phyloP scores from a whole-genome alignment of 768 basidiomycete genomes.

The Tephrocybe rancida region DNA sequence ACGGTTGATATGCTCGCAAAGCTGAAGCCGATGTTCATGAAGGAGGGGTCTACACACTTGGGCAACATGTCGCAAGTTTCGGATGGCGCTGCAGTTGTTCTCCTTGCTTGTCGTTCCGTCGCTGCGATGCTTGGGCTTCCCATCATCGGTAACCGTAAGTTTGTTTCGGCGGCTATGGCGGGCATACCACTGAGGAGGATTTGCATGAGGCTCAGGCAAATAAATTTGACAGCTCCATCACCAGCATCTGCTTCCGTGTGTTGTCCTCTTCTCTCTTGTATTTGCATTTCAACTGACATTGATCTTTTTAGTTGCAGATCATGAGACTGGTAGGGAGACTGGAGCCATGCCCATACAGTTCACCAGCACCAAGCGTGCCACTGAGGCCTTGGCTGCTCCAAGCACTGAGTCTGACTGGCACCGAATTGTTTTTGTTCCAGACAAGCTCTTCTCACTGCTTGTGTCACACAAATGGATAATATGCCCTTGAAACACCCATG shows the following conservation, averaged over 20 bases:
- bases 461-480: no score
- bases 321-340: conserved; percentile 27
- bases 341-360: conserved; percentile 59
- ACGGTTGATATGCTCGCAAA: conserved; percentile 78
- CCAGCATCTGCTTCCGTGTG: conserved; percentile 32
- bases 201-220: conserved; percentile 24
- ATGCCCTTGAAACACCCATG: no score
- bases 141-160: conserved; percentile 88
- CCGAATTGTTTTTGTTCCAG: no score
- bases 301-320: conserved; percentile 31
- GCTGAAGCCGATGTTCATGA: conserved; percentile 84
- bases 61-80: conserved; percentile 90
- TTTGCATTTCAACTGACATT: not conserved
- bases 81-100: conserved; percentile 90
- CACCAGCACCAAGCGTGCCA: conserved; percentile 42
- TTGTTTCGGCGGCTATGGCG: conserved; percentile 64
- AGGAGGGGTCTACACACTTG: conserved; percentile 78
- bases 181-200: conserved; percentile 79
- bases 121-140: conserved; percentile 84
- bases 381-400: conserved; percentile 47
- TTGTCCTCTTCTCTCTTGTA: conserved; percentile 1
- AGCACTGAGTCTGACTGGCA: no score
- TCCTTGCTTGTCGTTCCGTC: conserved; percentile 78
- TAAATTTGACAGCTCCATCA: conserved; percentile 30
- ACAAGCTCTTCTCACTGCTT: no score